phyloP scores from a whole-genome alignment of 1,284 basidiomycete genomes.

The Naganishia cerealis region DNA sequence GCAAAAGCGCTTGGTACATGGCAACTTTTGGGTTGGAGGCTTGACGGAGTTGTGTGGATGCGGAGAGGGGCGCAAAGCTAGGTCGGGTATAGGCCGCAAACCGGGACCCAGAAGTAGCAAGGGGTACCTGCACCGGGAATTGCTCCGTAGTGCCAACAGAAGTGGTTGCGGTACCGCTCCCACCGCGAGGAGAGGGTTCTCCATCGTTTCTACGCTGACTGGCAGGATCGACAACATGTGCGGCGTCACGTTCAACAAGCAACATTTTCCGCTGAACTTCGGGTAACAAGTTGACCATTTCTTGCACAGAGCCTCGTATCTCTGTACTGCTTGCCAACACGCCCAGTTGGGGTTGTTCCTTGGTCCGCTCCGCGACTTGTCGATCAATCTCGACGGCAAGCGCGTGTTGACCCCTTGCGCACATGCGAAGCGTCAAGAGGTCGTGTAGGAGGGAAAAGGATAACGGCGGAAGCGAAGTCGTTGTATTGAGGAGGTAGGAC shows the following conservation, averaged over 20 bases:
- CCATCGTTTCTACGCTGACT: neutral
- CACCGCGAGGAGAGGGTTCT: neutral
- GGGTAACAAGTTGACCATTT: constrained; percentile 64
- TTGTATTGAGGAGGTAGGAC: constrained; percentile 50
- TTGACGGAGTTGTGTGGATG: constrained; percentile 19
- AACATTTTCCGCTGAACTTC: constrained; percentile 58
- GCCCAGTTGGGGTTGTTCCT: constrained; percentile 52
- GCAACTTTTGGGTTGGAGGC: constrained; percentile 13
- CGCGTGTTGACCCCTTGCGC: constrained; percentile 70
- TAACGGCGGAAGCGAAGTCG: constrained; percentile 56
- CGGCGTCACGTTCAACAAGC: constrained; percentile 38
- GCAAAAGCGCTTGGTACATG: constrained; percentile 33
- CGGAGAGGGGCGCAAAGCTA: constrained; percentile 29
- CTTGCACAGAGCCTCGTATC: constrained; percentile 66
- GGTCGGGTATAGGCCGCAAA: constrained; percentile 4
- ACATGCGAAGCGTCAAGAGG: constrained; percentile 73
- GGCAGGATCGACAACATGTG: constrained; percentile 23
- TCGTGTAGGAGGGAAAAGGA: constrained; percentile 70
- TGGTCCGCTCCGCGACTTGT: constrained; percentile 27
- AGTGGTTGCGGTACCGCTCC: neutral
- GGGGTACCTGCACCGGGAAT: neutral
- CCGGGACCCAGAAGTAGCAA: neutral
- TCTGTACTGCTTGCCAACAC: constrained; percentile 36
- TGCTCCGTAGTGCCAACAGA: neutral
- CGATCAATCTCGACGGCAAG: constrained; percentile 71